Evolutionary conservation across 2,329 filamentous ascomycete genomes (phyloP).

Genomic region (Pseudogymnoascus sp.): DNA sequence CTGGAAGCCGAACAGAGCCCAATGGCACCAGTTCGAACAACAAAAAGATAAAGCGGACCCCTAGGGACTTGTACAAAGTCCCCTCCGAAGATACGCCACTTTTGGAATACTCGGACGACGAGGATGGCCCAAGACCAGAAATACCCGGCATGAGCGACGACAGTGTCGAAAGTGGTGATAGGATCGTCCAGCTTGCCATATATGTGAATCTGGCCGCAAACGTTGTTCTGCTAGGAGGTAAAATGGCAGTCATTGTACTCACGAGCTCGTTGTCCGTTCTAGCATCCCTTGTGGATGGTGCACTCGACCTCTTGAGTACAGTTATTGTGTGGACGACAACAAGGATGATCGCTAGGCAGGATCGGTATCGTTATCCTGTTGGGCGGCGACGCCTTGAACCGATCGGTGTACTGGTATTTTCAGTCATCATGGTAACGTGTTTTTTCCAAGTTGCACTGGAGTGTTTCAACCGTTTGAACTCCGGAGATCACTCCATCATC

Average conservation of each 20-base stretch:
- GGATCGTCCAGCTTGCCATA: constrained; percentile 79
- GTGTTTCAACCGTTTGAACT: constrained; percentile 52
- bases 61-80: constrained; percentile 74
- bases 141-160: constrained; percentile 68
- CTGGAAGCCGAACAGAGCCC: constrained; percentile 21
- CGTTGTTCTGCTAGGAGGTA: constrained; percentile 49
- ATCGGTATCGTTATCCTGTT: constrained; percentile 46
- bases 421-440: constrained; percentile 57
- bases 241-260: constrained; percentile 48
- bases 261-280: constrained; percentile 56
- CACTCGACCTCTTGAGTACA: constrained; percentile 54
- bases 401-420: constrained; percentile 57
- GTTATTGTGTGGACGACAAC: constrained; percentile 57
- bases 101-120: constrained; percentile 41
- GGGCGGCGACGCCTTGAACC: constrained; percentile 52
- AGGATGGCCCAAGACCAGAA: constrained; percentile 45
- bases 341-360: constrained; percentile 45
- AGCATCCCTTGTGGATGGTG: constrained; percentile 56
- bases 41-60: constrained; percentile 67
- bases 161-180: constrained; percentile 66
- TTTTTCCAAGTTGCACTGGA: constrained; percentile 57
- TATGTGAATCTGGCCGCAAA: constrained; percentile 62
- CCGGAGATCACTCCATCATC: constrained; percentile 42
- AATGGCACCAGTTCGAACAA: constrained; percentile 19
- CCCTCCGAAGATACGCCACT: constrained; percentile 62